phyloP scores from a whole-genome alignment of 305 asterid species.

The Fraxinus albicans region DNA sequence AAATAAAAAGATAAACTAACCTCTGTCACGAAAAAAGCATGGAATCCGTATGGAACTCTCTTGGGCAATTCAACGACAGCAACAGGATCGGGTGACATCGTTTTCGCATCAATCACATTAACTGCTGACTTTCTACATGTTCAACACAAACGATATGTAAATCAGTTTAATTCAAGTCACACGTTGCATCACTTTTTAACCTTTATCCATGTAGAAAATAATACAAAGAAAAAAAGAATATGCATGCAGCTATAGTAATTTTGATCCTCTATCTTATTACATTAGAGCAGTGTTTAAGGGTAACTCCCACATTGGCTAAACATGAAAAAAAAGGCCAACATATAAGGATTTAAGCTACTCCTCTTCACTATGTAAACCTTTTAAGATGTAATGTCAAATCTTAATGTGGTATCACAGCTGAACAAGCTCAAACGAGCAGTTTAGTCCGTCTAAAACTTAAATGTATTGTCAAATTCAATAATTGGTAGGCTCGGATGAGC shows the following conservation, averaged over 20 bases:
- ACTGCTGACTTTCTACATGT: conserved; percentile 72
- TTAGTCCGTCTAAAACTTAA: too few relatives aligned
- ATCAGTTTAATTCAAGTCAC: too few relatives aligned
- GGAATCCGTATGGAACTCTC: conserved; percentile 95
- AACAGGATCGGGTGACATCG: conserved; percentile 89
- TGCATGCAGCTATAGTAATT: not conserved
- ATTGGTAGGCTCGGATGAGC: too few relatives aligned
- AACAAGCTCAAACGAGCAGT: not conserved
- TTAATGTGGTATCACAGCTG: not conserved
- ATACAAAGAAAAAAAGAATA: not conserved
- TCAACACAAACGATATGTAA: not conserved
- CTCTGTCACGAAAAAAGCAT: conserved; percentile 93
- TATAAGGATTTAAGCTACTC: not conserved
- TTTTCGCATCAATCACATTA: conserved; percentile 82
- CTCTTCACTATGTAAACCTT: not conserved
- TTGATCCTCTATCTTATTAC: not conserved
- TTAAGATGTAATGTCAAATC: too few relatives aligned
- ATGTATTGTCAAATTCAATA: too few relatives aligned
- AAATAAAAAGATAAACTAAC: conserved; percentile 33
- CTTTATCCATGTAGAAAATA: not conserved
- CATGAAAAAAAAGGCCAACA: not conserved
- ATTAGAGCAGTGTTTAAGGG: not conserved
- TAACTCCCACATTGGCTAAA: not conserved
- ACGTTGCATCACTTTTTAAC: not conserved
- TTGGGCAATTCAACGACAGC: conserved; percentile 78